These are phyloP conservation scores for Diaporthe sp. DNA, from an alignment of 2,329 filamentous ascomycete genomes.

Conservation along the genomic window DNA sequence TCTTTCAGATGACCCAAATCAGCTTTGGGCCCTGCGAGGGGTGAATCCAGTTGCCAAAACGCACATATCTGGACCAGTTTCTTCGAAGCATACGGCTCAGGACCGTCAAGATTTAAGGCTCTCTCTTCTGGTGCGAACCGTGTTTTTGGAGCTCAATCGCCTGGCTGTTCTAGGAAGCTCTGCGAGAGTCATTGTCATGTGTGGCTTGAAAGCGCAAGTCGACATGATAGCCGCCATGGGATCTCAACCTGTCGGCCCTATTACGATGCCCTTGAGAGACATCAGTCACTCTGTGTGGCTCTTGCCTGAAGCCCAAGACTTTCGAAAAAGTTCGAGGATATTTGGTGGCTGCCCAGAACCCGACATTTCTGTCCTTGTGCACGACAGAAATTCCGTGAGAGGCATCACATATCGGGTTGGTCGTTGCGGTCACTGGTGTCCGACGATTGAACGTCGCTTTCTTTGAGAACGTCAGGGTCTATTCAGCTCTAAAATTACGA, in stretches of 20 bases:
- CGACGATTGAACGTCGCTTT: neutral
- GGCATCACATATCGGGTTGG: neutral
- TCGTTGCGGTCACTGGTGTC: neutral
- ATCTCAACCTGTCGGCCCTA: neutral
- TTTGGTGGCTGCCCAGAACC: neutral
- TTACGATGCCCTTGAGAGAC: neutral
- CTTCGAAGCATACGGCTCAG: neutral
- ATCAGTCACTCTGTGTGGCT: neutral
- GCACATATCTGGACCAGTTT: neutral
- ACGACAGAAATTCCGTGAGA: neutral
- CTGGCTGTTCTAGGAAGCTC: neutral
- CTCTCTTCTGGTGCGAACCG: neutral
- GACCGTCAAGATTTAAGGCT: neutral
- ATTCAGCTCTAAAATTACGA: constrained; percentile 8
- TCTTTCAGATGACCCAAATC: neutral
- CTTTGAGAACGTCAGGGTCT: constrained; percentile 7
- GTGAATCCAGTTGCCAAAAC: neutral
- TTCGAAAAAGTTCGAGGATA: neutral
- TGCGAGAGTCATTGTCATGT: neutral
- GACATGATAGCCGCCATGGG: neutral
- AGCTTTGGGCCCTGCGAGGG: neutral
- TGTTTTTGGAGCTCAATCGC: neutral
- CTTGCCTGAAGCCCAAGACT: neutral
- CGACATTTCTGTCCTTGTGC: constrained; percentile 8
- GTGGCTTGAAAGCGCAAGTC: constrained; percentile 7